Percentiles rank a stretch among this genome's conserved stretches.
phyloP scores from a whole-genome alignment of 176 grass and related monocot genomes.

The Oryza meyeriana region DNA sequence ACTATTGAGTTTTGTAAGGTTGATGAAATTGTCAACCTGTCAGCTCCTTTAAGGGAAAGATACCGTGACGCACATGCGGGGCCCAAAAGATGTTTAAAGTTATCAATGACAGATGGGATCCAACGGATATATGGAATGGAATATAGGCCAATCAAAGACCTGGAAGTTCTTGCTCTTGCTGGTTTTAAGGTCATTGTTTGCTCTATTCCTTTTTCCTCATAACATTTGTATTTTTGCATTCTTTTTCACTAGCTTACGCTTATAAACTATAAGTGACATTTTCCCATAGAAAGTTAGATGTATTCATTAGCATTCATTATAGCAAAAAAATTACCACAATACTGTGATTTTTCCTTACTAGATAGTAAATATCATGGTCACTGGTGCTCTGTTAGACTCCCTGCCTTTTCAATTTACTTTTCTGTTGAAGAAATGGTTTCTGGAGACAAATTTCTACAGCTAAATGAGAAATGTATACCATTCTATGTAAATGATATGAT shows the following conservation, averaged over 20 bases:
- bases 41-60: conserved; percentile 79
- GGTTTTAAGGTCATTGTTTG: conserved; percentile 75
- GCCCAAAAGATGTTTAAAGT: conserved; percentile 78
- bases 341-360: background rate
- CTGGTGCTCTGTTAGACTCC: background rate
- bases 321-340: background rate
- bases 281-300: background rate
- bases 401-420: background rate
- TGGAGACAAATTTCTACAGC: background rate
- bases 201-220: background rate
- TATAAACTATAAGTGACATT: background rate
- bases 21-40: conserved; percentile 86
- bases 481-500: background rate
- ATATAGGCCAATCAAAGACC: conserved; percentile 81
- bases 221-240: conserved; percentile 15
- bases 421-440: background rate
- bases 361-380: background rate
- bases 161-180: conserved; percentile 80
- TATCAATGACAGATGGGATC: conserved; percentile 89
- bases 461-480: background rate
- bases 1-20: conserved; percentile 58
- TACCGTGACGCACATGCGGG: conserved; percentile 57
- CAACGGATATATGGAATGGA: conserved; percentile 79
- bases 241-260: background rate
- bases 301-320: background rate